Conservation (phyloP, 495 filamentous ascomycete species). For the Aspergillus mulundensis region DNA sequence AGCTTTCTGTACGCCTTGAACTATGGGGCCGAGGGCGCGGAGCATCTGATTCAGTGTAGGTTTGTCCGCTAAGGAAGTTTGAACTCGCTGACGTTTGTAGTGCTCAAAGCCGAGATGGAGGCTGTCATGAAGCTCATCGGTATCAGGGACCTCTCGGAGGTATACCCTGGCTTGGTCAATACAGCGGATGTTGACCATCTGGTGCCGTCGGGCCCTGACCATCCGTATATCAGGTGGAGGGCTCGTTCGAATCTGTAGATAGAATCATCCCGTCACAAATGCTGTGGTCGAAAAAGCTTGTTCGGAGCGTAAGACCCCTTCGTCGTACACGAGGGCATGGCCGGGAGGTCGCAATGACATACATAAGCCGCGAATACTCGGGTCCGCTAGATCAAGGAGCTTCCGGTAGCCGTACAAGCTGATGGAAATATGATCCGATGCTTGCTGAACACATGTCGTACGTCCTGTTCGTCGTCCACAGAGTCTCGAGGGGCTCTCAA, state of each 20-base stretch:
- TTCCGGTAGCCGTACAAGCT: no score
- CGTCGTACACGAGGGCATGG: no score
- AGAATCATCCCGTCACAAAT: neutral
- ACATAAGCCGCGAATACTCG: no score
- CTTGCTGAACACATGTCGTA: no score
- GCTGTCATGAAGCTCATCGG: constrained; percentile 11
- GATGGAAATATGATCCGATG: no score
- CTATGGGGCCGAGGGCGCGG: constrained; percentile 28
- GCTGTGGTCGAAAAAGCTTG: neutral
- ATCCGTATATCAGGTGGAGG: constrained; percentile 9
- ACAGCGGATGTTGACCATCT: constrained; percentile 11
- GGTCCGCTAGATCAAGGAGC: no score
- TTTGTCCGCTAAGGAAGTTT: neutral
- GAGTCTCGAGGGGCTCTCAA: no score
- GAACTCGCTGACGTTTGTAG: neutral
- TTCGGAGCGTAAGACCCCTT: no score
- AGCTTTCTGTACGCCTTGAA: constrained; percentile 51
- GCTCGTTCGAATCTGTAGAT: neutral
- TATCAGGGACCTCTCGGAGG: constrained; percentile 8
- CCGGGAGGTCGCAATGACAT: no score
- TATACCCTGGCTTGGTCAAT: constrained; percentile 11
- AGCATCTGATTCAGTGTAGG: constrained; percentile 13
- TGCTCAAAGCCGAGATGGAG: constrained; percentile 12
- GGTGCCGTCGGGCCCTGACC: neutral
- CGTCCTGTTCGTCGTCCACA: no score